phyloP scores from a whole-genome alignment of 331 rosid genomes.

The Acacia concinna region DNA sequence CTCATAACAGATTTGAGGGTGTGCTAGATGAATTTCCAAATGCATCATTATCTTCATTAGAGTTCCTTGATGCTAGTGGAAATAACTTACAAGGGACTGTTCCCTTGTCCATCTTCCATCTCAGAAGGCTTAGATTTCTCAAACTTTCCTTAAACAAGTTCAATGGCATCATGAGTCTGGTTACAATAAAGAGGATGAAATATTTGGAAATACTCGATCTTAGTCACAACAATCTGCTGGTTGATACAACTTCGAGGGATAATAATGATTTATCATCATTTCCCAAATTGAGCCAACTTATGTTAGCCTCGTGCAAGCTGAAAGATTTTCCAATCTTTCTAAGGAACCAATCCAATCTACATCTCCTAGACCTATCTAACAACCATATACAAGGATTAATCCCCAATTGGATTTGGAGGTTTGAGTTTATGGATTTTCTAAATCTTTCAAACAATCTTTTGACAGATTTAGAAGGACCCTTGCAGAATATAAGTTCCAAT shows the following conservation, averaged over 20 bases:
- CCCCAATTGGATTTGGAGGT: constrained; percentile 27
- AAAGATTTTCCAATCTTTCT: constrained; percentile 18
- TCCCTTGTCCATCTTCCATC: constrained; percentile 27
- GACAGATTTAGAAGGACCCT: background rate
- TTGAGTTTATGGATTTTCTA: fast-evolving
- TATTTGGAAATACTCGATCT: constrained; percentile 36
- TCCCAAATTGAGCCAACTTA: background rate
- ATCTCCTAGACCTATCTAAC: background rate
- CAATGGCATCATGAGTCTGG: constrained; percentile 1
- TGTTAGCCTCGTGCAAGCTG: constrained; percentile 28
- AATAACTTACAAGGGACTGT: constrained; percentile 28
- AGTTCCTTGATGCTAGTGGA: constrained; percentile 31
- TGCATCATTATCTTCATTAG: constrained; percentile 17
- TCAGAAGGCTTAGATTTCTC: constrained; percentile 13
- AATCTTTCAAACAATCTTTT: constrained; percentile 28
- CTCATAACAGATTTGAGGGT: constrained; percentile 11
- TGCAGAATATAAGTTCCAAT: too few species aligned
- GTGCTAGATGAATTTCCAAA: background rate
- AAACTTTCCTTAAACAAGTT: constrained; percentile 43
- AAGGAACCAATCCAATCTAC: constrained; percentile 13
- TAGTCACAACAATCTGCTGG: constrained; percentile 27
- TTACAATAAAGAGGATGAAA: background rate
- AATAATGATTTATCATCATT: background rate
- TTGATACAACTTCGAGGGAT: background rate
- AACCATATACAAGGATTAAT: constrained; percentile 26